phyloP scores from a whole-genome alignment of 345 rosid species.

The Geranium rotundifolium region DNA sequence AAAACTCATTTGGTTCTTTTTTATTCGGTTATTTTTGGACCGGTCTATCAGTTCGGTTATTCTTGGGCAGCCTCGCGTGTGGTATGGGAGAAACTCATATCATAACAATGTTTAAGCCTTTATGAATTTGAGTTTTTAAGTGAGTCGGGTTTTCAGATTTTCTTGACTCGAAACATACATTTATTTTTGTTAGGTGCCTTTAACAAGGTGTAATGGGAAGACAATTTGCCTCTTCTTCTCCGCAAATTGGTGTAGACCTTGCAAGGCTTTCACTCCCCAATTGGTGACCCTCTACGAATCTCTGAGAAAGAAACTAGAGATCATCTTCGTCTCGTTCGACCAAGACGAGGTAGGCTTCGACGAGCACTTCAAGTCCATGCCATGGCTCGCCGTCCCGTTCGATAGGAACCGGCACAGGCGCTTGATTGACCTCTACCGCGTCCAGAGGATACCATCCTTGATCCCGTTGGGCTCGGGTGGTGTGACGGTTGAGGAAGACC shows the following conservation, averaged over 20 bases:
- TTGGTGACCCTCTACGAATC: constrained; percentile 43
- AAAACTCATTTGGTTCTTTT: no score
- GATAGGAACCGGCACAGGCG: constrained; percentile 24
- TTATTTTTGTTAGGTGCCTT: constrained; percentile 31
- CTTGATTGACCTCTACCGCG: constrained; percentile 27
- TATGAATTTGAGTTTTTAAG: no score
- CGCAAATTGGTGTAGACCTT: constrained; percentile 86
- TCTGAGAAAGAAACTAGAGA: constrained; percentile 42
- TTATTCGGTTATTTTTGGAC: no score
- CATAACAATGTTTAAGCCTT: no score
- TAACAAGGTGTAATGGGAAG: constrained; percentile 39
- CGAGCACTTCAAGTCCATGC: constrained; percentile 59
- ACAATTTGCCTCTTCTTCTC: constrained; percentile 61
- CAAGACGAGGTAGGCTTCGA: constrained; percentile 44
- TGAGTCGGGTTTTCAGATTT: no score
- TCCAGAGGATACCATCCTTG: constrained; percentile 52
- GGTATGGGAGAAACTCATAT: no score
- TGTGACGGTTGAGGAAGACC: constrained; percentile 34
- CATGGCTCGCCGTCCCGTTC: constrained; percentile 76
- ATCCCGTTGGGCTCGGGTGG: constrained; percentile 40
- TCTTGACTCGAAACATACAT: no score
- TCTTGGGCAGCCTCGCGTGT: no score
- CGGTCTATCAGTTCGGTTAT: no score
- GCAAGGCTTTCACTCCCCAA: constrained; percentile 49
- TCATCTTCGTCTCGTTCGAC: constrained; percentile 63